phyloP scores from a whole-genome alignment of 306 rosid species.

The Boehmeria nivea region DNA sequence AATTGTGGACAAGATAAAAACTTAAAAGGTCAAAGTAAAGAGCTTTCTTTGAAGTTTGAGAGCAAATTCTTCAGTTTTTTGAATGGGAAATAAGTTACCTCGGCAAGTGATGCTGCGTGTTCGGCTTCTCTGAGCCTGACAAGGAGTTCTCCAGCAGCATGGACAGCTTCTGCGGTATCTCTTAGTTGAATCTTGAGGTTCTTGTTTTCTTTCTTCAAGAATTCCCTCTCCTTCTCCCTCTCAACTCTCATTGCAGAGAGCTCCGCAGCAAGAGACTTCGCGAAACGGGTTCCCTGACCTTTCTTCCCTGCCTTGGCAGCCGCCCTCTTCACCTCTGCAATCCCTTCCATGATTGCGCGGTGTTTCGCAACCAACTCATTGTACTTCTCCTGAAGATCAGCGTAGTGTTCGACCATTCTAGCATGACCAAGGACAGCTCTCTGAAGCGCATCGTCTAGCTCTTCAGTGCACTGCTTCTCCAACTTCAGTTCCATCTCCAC shows the following conservation, averaged over 20 bases:
- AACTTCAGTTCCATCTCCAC: slow-evolving; percentile 60
- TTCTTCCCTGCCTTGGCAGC: slow-evolving; percentile 74
- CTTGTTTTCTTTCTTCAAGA: slow-evolving; percentile 72
- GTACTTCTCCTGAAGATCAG: slow-evolving; percentile 83
- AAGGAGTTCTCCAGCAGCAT: slow-evolving; percentile 96
- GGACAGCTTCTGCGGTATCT: slow-evolving; percentile 99
- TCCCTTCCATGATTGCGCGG: slow-evolving; percentile 83
- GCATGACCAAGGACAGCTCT: slow-evolving; percentile 86
- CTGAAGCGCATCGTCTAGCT: slow-evolving; percentile 75
- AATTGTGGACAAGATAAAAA: too few species aligned
- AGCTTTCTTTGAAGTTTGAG: not conserved
- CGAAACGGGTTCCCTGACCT: slow-evolving; percentile 77
- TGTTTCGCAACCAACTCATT: slow-evolving; percentile 67
- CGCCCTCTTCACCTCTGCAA: slow-evolving; percentile 85
- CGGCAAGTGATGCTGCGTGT: slow-evolving; percentile 61
- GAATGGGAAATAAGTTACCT: slow-evolving; percentile 41
- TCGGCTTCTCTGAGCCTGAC: slow-evolving; percentile 94
- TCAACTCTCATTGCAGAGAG: slow-evolving; percentile 83
- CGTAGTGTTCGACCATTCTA: slow-evolving; percentile 90
- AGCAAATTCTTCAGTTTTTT: too few species aligned
- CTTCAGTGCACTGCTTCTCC: slow-evolving; percentile 76
- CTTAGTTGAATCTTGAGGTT: slow-evolving; percentile 82
- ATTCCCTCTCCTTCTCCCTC: slow-evolving; percentile 84
- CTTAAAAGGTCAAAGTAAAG: not conserved
- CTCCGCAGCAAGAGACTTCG: slow-evolving; percentile 82